Evolutionary conservation across 1,139 yeast species (phyloP).

Genomic region (Torulaspora globosa): DNA sequence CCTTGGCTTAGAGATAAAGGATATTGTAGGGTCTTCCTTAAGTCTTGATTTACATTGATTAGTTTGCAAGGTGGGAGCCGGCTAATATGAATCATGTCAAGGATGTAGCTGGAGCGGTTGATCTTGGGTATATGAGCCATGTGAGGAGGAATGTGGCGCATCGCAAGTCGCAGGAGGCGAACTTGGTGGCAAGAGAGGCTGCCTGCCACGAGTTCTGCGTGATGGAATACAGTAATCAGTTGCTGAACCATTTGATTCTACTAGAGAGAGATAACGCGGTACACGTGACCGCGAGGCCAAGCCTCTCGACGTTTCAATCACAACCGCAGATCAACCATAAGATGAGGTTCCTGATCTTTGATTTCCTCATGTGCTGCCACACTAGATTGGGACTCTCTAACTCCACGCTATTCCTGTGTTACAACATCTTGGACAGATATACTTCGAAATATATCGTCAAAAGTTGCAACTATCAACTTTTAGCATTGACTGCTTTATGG

Average conservation of each 20-base stretch:
- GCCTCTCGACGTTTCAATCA: conserved; percentile 15
- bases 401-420: conserved; percentile 74
- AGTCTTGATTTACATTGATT: not conserved
- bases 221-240: conserved; percentile 19
- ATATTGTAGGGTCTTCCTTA: not conserved
- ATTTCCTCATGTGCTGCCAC: conserved; percentile 83
- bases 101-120: conserved; percentile 9
- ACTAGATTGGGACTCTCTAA: conserved; percentile 69
- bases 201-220: conserved; percentile 20
- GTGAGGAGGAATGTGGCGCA: conserved; percentile 19
- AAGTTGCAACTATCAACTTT: conserved; percentile 54
- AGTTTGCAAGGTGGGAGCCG: conserved; percentile 2
- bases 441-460: conserved; percentile 83
- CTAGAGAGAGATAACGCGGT: conserved; percentile 7
- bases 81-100: conserved; percentile 10
- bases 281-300: conserved; percentile 8
- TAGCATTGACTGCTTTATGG: conserved; percentile 73
- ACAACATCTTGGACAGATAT: conserved; percentile 84
- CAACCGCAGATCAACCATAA: conserved; percentile 27
- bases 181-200: conserved; percentile 17
- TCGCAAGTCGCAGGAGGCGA: conserved; percentile 17
- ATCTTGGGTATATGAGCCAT: conserved; percentile 20
- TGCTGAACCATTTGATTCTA: conserved; percentile 16
- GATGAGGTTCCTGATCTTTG: conserved; percentile 48
- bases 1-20: not conserved